Evolutionary conservation across 148 eudicot genomes (phyloP), one percentile per base, ranked within the genome.

Genomic region (Hydrangea macrophylla): DNA sequence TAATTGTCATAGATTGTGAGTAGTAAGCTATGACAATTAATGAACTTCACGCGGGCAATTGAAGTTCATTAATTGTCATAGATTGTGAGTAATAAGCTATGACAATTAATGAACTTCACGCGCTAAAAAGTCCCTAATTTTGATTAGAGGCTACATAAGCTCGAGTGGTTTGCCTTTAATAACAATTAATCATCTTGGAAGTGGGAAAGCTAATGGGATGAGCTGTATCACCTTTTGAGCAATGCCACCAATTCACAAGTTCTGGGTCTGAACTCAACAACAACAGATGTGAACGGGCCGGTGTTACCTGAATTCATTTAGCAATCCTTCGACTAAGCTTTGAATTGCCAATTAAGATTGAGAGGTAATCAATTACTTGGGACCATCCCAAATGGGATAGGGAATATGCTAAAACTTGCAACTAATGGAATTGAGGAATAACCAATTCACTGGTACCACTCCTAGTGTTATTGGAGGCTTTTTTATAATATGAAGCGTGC

Each of bases 361-460:
- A 6, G 31, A 3, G 31, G 31, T 20, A 62, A 62, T 62, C 65
- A 10, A 31, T 2, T 60, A 31, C 33, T 9, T 32, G 64, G 64
- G 17, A 15, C 2, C 5, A 17, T 62, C 27, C 50, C 50, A 6
- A 9, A n/a, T 2, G 15, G 10, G 8, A 36, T 60, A 20, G 50
- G 30, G 2, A 36, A 62, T 39, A 11, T 62, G 0, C 50, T 36
- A 18, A n/a, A 37, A 26, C 15, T 62, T 62, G 10, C n/a, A 13
- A 1, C 1, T 10, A 1, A 22, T 62, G 10, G 51, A 5, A 7
- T 8, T 62, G 18, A n/a, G 5, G 1, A 11, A 22, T 2, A 62
- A 62, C 15, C 26, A 36, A 62, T 62, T 62, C 50, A 20, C 27
- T 8, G 65, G 65, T 15, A 62, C 27, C 22, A 62, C 39, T 36